These are phyloP conservation scores for Tulasnella sp. DNA, from an alignment of 768 basidiomycete genomes.

Conservation along the genomic window DNA sequence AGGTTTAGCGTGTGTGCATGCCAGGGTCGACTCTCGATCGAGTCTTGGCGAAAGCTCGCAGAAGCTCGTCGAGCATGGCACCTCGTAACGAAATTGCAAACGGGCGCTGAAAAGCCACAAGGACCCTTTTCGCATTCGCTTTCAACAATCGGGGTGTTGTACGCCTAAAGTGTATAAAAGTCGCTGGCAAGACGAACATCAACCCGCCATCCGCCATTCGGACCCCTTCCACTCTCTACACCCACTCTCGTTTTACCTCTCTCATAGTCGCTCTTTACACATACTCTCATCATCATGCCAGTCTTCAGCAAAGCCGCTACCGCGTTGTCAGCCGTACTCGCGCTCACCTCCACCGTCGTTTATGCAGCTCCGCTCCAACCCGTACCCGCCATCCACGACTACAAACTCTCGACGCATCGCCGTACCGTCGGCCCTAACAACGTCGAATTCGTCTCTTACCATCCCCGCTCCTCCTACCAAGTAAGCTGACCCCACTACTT, in stretches of 20 bases:
- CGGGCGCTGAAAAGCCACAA: too few relatives aligned
- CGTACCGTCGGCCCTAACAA: neutral
- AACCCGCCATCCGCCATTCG: too few relatives aligned
- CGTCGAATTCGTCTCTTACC: neutral
- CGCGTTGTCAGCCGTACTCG: neutral
- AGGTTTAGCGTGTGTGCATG: too few relatives aligned
- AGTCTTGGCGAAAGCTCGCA: too few relatives aligned
- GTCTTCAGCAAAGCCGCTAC: neutral
- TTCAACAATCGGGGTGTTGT: too few relatives aligned
- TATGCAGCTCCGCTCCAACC: neutral
- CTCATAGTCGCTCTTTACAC: neutral
- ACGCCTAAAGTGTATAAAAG: too few relatives aligned
- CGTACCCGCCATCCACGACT: neutral
- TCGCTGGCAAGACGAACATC: too few relatives aligned
- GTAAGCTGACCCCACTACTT: neutral
- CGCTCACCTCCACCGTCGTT: neutral
- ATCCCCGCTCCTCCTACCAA: neutral
- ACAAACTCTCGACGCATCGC: neutral
- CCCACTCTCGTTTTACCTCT: neutral
- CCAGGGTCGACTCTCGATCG: too few relatives aligned
- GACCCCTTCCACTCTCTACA: neutral
- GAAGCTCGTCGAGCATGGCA: too few relatives aligned
- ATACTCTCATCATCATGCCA: neutral
- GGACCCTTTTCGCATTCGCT: too few relatives aligned
- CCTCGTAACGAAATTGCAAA: too few relatives aligned